Conservation (phyloP, 1,284 basidiomycete genomes). For the Pulveroboletus sp. region DNA sequence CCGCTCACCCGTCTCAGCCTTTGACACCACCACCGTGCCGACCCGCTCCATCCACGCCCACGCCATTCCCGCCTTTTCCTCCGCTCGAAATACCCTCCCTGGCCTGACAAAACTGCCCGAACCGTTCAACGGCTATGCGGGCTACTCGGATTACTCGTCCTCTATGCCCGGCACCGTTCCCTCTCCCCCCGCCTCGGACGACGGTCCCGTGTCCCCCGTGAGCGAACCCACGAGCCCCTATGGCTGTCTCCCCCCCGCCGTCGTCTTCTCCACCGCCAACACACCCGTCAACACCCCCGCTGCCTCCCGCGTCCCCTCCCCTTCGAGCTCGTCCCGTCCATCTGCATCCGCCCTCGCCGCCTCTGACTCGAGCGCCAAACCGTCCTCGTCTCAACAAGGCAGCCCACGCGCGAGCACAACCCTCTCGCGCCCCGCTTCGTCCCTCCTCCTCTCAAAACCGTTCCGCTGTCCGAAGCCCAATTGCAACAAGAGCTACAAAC, state of each 20-base stretch:
- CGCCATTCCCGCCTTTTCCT: slow-evolving; percentile 26
- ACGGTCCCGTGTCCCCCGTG: slow-evolving; percentile 25
- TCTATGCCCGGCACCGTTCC: slow-evolving; percentile 55
- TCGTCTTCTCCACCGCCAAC: slow-evolving; percentile 48
- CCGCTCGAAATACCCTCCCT: slow-evolving; percentile 25
- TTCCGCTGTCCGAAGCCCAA: slow-evolving; percentile 96
- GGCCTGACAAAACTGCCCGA: slow-evolving; percentile 38
- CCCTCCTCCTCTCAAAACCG: slow-evolving; percentile 72
- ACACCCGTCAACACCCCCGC: slow-evolving; percentile 41
- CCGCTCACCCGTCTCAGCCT: slow-evolving; percentile 41
- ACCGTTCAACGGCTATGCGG: slow-evolving; percentile 52
- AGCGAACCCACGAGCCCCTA: slow-evolving; percentile 34
- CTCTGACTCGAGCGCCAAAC: slow-evolving; percentile 12
- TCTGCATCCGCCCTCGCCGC: slow-evolving; percentile 5
- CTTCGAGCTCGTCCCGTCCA: slow-evolving; percentile 22
- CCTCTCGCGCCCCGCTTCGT: slow-evolving; percentile 48
- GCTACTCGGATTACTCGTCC: slow-evolving; percentile 62
- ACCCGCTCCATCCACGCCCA: slow-evolving; percentile 35
- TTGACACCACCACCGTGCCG: slow-evolving; percentile 47
- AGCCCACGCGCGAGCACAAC: slow-evolving; percentile 43
- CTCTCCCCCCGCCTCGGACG: slow-evolving; percentile 34
- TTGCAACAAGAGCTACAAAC: slow-evolving; percentile 98
- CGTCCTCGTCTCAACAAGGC: slow-evolving; percentile 20
- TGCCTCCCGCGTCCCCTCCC: slow-evolving; percentile 40
- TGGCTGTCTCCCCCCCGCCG: slow-evolving; percentile 60